Evolutionary conservation across 225 moss, liverwort and hornwort genomes (phyloP).

Genomic region (Asterella californica): DNA sequence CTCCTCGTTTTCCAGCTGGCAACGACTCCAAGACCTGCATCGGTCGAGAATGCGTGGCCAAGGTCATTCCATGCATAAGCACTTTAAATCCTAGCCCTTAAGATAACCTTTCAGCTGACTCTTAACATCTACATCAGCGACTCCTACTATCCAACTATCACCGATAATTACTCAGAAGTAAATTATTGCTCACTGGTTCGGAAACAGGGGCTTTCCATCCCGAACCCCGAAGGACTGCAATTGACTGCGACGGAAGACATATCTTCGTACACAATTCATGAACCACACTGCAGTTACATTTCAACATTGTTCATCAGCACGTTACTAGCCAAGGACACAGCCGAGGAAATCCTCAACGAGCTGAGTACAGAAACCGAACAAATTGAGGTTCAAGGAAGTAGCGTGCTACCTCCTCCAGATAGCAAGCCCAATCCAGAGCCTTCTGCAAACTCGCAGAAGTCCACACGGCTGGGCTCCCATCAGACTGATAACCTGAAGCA

Average conservation of each 20-base stretch:
- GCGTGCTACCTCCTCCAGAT: conserved; percentile 28
- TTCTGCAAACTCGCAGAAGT: conserved; percentile 11
- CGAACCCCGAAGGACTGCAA: too few species aligned
- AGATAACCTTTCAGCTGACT: too few species aligned
- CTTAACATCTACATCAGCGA: too few species aligned
- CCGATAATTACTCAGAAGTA: background rate
- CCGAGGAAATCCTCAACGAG: background rate
- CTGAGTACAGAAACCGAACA: background rate
- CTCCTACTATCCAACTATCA: too few species aligned
- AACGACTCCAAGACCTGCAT: conserved; percentile 27
- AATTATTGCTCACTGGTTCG: background rate
- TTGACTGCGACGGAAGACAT: too few species aligned
- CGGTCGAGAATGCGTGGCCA: too few species aligned
- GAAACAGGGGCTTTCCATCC: background rate
- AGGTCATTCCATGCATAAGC: too few species aligned
- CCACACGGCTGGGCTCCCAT: conserved; percentile 27
- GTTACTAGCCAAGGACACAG: background rate
- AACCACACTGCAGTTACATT: too few species aligned
- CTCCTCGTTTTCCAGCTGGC: conserved; percentile 24
- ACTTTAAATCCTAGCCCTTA: too few species aligned
- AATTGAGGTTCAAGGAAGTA: background rate
- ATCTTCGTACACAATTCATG: too few species aligned
- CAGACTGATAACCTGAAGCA: conserved; percentile 31
- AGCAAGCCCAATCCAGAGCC: conserved; percentile 34
- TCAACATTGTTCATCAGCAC: too few species aligned